Evolutionary conservation across 441 rosid species (phyloP).

Genomic region (Pelargonium myrrhifolium): DNA sequence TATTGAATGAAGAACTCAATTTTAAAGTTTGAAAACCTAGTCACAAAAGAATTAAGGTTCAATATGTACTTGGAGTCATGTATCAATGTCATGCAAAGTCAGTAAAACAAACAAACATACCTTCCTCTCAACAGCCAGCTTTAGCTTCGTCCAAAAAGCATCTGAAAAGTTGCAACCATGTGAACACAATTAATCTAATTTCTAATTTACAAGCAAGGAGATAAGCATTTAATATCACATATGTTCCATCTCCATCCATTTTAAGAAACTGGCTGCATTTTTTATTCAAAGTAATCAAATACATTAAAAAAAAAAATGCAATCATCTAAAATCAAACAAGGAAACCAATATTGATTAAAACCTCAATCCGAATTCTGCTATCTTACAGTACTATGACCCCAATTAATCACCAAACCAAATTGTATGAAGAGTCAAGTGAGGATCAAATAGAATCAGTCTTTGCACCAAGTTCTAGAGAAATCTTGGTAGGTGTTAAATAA

Average conservation of each 20-base stretch:
- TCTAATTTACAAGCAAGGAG: neutral
- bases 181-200: neutral
- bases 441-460: too few relatives aligned
- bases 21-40: too few relatives aligned
- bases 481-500: too few relatives aligned
- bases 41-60: neutral
- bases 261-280: neutral
- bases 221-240: neutral
- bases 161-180: conserved; percentile 32
- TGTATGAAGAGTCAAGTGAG: too few relatives aligned
- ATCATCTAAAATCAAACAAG: neutral
- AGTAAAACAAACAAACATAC: conserved; percentile 24
- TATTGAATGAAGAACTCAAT: too few relatives aligned
- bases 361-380: too few relatives aligned
- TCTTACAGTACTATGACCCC: too few relatives aligned
- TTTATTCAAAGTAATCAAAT: neutral
- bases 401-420: too few relatives aligned
- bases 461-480: too few relatives aligned
- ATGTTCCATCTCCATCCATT: neutral
- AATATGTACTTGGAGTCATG: neutral
- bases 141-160: conserved; percentile 75
- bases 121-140: conserved; percentile 49
- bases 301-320: neutral
- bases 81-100: neutral
- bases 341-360: too few relatives aligned